Conservation (phyloP, 345 rosid species). For the Turritis glabra region DNA sequence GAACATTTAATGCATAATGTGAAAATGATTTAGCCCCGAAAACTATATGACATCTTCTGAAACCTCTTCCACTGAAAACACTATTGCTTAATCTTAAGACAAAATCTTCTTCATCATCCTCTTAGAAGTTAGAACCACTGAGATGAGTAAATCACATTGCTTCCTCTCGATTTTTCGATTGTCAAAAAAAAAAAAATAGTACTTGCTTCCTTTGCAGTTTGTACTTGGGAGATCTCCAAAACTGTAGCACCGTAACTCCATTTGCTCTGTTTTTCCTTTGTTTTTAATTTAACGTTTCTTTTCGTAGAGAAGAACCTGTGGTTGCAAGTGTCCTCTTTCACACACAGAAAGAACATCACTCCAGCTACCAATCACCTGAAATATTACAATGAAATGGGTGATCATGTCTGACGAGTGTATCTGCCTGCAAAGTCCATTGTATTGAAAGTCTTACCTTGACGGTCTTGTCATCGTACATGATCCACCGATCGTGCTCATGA, state of each 20-base stretch:
- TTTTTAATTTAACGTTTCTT: constrained; percentile 53
- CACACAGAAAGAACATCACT: constrained; percentile 73
- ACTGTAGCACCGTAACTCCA: constrained; percentile 7
- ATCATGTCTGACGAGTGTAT: background rate
- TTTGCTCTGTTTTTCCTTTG: background rate
- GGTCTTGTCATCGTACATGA: constrained; percentile 93
- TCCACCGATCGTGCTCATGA: constrained; percentile 67
- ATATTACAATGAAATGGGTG: constrained; percentile 24
- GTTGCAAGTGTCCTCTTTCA: constrained; percentile 87
- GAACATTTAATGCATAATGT: background rate
- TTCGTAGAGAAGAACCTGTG: constrained; percentile 91
- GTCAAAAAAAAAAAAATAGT: constrained; percentile 10
- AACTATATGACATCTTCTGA: background rate
- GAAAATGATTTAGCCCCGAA: background rate
- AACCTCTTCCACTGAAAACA: background rate
- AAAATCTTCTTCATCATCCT: constrained; percentile 2
- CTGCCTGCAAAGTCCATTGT: background rate
- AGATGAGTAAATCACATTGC: background rate
- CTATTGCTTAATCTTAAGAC: background rate
- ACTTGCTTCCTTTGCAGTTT: constrained; percentile 35
- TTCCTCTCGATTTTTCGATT: constrained; percentile 2
- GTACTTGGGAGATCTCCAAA: constrained; percentile 27
- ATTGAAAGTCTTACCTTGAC: constrained; percentile 61
- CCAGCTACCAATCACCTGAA: constrained; percentile 87
- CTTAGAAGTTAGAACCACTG: background rate